These are phyloP conservation scores for Circinella umbellata DNA, from an alignment of 371 early-diverging fungal genomes.

Conservation along the genomic window DNA sequence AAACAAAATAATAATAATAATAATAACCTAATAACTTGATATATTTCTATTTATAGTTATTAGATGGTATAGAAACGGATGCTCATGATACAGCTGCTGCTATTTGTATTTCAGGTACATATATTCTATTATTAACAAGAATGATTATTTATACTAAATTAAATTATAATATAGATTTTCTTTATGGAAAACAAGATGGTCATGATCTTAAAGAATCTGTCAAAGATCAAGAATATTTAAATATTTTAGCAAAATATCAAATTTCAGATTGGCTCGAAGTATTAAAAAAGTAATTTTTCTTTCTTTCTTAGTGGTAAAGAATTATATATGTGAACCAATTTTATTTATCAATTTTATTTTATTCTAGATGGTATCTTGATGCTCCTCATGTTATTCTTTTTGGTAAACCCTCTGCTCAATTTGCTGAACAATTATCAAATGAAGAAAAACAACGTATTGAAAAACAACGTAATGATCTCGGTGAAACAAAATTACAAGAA, in stretches of 20 bases:
- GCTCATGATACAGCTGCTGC: conserved; percentile 53
- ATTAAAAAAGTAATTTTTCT: conserved; percentile 52
- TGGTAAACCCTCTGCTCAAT: conserved; percentile 67
- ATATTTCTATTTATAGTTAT: conserved; percentile 19
- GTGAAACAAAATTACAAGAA: conserved; percentile 54
- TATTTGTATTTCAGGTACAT: conserved; percentile 45
- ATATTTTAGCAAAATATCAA: conserved; percentile 49
- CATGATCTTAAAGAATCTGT: conserved; percentile 51
- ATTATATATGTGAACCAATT: too few relatives aligned
- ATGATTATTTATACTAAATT: background rate
- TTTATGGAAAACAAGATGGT: conserved; percentile 66
- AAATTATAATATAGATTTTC: conserved; percentile 42
- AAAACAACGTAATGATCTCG: conserved; percentile 57
- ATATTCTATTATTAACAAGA: too few relatives aligned
- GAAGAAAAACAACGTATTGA: conserved; percentile 65
- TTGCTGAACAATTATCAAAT: conserved; percentile 57
- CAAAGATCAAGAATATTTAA: conserved; percentile 56
- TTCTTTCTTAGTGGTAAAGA: too few relatives aligned
- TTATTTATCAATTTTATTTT: background rate
- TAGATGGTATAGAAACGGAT: conserved; percentile 51
- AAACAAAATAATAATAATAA: background rate
- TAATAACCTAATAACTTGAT: background rate
- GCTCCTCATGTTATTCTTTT: conserved; percentile 58
- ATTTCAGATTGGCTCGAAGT: conserved; percentile 57
- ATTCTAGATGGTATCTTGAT: conserved; percentile 56